Evolutionary conservation across 495 filamentous ascomycete genomes (phyloP).

Genomic region (Penicillium cataractarum): DNA sequence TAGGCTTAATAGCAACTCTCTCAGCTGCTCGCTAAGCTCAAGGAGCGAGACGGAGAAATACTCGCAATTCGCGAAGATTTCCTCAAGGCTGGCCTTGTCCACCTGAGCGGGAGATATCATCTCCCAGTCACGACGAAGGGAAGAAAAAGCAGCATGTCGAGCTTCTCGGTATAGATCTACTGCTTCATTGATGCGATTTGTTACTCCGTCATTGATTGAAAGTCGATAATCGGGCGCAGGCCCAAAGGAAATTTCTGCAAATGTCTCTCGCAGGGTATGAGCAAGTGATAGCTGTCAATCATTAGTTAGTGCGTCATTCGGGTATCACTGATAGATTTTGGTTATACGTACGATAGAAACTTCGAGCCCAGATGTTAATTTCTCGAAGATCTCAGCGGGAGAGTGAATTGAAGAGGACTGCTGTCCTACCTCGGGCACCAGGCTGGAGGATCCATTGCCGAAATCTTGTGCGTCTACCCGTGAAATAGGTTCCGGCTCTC

Average conservation of each 20-base stretch:
- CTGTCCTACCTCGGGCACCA: constrained; percentile 6
- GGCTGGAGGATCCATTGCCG: background rate
- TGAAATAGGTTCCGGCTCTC: background rate
- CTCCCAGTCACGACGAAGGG: constrained; percentile 77
- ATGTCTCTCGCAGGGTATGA: constrained; percentile 82
- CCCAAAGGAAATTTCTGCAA: constrained; percentile 83
- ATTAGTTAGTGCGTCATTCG: background rate
- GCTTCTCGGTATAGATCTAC: constrained; percentile 77
- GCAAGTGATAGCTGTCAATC: constrained; percentile 73
- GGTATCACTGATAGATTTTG: background rate
- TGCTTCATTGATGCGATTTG: constrained; percentile 74
- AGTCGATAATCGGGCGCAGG: constrained; percentile 64
- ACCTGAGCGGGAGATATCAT: constrained; percentile 64
- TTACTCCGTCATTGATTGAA: constrained; percentile 73
- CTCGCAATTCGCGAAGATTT: constrained; percentile 92
- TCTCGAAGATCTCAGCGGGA: constrained; percentile 19
- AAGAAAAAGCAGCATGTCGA: constrained; percentile 70
- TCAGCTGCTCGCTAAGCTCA: constrained; percentile 87
- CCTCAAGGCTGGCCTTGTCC: constrained; percentile 90
- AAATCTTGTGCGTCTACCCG: background rate
- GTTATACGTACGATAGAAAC: background rate
- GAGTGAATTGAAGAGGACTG: constrained; percentile 1
- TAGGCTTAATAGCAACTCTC: constrained; percentile 74
- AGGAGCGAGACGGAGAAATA: constrained; percentile 90
- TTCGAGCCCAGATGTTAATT: constrained; percentile 23